phyloP scores from a whole-genome alignment of 2,329 filamentous ascomycete genomes.

The Verticillium dahliae region DNA sequence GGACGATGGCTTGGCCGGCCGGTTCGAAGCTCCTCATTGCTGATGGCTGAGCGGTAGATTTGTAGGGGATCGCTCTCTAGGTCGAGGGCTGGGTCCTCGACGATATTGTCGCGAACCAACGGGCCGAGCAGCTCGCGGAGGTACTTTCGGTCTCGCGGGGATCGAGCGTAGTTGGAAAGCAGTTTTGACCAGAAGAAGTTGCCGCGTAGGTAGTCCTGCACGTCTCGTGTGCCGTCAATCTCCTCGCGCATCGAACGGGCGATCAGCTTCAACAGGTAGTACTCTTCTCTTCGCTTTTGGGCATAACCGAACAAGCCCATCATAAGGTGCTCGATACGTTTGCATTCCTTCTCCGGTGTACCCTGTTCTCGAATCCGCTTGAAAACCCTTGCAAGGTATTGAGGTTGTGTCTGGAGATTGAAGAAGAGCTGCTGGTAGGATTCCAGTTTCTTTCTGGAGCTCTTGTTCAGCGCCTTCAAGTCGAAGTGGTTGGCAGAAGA shows the following conservation, averaged over 20 bases:
- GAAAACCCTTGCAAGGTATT: constrained; percentile 88
- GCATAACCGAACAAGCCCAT: constrained; percentile 97
- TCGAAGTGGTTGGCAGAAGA: constrained; percentile 89
- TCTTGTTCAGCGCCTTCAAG: constrained; percentile 95
- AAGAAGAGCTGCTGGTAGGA: constrained; percentile 98
- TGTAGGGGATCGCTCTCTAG: constrained; percentile 96
- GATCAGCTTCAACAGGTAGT: constrained; percentile 88
- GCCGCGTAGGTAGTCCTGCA: constrained; percentile 82
- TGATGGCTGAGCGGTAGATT: constrained; percentile 92
- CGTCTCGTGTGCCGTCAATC: constrained; percentile 61
- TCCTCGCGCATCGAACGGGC: constrained; percentile 79
- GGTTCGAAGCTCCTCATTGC: constrained; percentile 93
- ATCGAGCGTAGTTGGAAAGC: constrained; percentile 79
- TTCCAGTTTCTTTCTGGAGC: constrained; percentile 88
- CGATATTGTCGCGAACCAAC: constrained; percentile 82
- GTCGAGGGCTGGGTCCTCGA: constrained; percentile 85
- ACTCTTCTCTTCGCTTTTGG: constrained; percentile 93
- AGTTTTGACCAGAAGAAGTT: constrained; percentile 93
- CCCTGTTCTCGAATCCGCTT: constrained; percentile 75
- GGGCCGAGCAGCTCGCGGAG: constrained; percentile 79
- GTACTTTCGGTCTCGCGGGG: constrained; percentile 87
- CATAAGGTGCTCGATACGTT: constrained; percentile 85
- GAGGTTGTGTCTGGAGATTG: constrained; percentile 90
- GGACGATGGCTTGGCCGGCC: constrained; percentile 75
- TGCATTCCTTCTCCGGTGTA: constrained; percentile 84